Base-by-base conservation (phyloP, 352 stramenopile genomes). In the Globisporangium viniferum region DNA sequence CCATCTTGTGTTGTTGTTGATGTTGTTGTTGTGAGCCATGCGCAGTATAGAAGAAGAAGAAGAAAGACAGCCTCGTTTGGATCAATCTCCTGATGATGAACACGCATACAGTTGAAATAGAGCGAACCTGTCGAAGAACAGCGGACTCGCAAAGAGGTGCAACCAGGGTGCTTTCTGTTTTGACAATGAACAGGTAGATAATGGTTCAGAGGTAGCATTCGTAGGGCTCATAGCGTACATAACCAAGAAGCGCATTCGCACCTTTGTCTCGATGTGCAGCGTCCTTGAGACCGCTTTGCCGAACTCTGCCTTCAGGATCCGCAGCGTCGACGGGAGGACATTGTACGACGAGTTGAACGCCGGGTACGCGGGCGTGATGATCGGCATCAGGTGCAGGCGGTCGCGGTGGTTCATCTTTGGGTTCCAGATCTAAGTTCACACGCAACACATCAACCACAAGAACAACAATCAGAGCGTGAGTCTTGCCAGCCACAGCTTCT, bases 281-380 rank as follows among this genome's bases (percentile, higher is more conserved):
- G 78, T 91, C n/a, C 77, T 68, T 22, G 80, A 75, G 22, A 88
- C 79, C 0, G 77, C 88, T 46, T 84, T 84, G 10, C 67, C 77
- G 57, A 98, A 90, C 73, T 99, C 97, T 5, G 88, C 72, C 68
- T 97, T 93, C 15, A 99, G 86, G 36, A 98, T 88, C 31, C 86
- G 82, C 7, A 98, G 76, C 33, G 98, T 98, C 4, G 91, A 93
- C 18, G 87, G 69, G 65, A 94, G 90, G 24, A 99, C 95, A 74
- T 98, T 99, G 79, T 99, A 99, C 4, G 97, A 97, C 48, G 96
- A 99, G 76, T 99, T 99, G 86, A 99, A 98, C 18, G 85, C 90
- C 14, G 98, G 98, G 74, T 99, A 99, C 53, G 95, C 93, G 4
- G 98, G 98, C 2, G 98, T 99, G 71, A 99, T 98, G 73, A 99